phyloP scores from a whole-genome alignment of 805 yeast genomes.

The Starmera quercuum region DNA sequence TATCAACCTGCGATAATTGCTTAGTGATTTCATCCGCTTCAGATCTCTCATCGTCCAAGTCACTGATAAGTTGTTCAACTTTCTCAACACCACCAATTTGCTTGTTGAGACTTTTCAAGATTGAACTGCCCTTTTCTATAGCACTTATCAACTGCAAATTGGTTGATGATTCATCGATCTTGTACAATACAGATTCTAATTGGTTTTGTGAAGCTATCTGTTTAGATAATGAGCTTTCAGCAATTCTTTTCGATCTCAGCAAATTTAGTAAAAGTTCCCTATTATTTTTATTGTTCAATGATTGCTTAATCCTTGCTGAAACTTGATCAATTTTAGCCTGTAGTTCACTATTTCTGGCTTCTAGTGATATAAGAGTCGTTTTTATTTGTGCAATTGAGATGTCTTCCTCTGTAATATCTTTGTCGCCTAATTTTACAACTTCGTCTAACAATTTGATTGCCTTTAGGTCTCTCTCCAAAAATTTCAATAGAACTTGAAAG shows the following conservation, averaged over 20 bases:
- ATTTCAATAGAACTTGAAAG: conserved; percentile 12
- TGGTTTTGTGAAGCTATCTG: conserved; percentile 27
- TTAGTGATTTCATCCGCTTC: conserved; percentile 31
- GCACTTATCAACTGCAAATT: conserved; percentile 31
- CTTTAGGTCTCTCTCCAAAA: conserved; percentile 12
- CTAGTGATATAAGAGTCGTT: conserved; percentile 13
- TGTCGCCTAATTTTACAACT: conserved; percentile 12
- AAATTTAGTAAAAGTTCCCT: conserved; percentile 24
- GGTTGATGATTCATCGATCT: conserved; percentile 36
- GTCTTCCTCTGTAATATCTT: conserved; percentile 26
- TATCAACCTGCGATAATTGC: conserved; percentile 22
- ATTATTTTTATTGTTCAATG: conserved; percentile 12
- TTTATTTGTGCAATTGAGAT: conserved; percentile 25
- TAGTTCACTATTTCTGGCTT: conserved; percentile 15
- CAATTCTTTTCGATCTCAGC: conserved; percentile 26
- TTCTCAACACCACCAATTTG: conserved; percentile 36
- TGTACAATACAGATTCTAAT: conserved; percentile 27
- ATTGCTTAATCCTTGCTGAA: conserved; percentile 12
- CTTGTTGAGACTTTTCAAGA: conserved; percentile 29
- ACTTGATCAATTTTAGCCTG: conserved; percentile 13
- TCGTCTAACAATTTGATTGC: conserved; percentile 11
- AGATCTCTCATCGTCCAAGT: conserved; percentile 27
- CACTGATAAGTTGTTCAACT: conserved; percentile 33
- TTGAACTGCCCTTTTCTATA: conserved; percentile 26
- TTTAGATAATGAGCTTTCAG: conserved; percentile 24